Evolutionary conservation across 352 stramenopile genomes (phyloP).

Genomic region (Phytopythium litorale): DNA sequence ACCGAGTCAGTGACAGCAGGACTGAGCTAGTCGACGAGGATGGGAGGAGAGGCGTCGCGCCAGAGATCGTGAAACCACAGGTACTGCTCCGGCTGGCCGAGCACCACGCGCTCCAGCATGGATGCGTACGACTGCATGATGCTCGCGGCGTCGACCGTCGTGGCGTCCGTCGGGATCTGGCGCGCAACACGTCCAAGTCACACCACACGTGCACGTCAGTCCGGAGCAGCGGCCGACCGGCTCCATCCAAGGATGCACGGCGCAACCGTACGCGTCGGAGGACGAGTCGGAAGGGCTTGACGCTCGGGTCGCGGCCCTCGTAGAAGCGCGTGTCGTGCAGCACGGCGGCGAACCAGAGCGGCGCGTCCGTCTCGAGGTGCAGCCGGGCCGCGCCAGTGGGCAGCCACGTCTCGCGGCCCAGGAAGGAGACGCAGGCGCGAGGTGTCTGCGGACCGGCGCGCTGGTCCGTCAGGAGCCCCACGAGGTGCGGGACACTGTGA

Average conservation of each 20-base stretch:
- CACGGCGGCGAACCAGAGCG: conserved; percentile 46
- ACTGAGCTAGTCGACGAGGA: neutral
- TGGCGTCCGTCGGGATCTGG: conserved; percentile 7
- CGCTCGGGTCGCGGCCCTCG: conserved; percentile 1
- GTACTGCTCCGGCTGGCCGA: conserved; percentile 35
- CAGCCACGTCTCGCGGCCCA: conserved; percentile 35
- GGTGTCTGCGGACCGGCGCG: conserved; percentile 20
- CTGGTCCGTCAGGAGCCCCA: conserved; percentile 51
- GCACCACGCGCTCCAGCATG: conserved; percentile 30
- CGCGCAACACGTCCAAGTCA: neutral
- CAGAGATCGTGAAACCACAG: conserved; percentile 59
- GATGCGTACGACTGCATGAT: conserved; percentile 39
- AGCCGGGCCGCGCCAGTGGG: conserved; percentile 38
- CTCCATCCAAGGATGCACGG: neutral
- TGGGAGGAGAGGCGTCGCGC: conserved; percentile 3
- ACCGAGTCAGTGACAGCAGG: neutral
- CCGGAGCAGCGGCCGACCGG: neutral
- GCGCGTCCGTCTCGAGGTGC: conserved; percentile 19
- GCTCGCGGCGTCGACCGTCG: conserved; percentile 6
- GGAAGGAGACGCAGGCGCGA: conserved; percentile 29
- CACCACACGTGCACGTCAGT: neutral
- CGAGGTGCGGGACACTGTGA: conserved; percentile 16
- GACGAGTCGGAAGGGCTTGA: conserved; percentile 42
- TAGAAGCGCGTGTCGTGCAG: conserved; percentile 36
- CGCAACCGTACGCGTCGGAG: conserved; percentile 19